A percentile compares a stretch with the other conserved stretches of the same genome.
phyloP scores from a whole-genome alignment of 352 stramenopile genomes.

The Pythium utonaiense region DNA sequence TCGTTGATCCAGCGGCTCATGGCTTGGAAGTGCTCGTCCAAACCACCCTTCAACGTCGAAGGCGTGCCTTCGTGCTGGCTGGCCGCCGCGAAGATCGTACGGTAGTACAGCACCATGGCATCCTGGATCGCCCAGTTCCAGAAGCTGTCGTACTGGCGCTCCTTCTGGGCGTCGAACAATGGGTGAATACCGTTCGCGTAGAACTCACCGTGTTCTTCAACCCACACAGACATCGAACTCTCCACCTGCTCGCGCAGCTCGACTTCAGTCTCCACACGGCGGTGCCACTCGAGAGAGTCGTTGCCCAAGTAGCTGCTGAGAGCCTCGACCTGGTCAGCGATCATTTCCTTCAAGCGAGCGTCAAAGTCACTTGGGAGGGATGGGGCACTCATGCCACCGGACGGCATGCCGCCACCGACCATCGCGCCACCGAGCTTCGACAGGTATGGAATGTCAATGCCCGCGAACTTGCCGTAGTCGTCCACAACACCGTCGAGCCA shows the following conservation, averaged over 20 bases:
- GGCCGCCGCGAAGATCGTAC: slow-evolving; percentile 21
- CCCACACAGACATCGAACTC: slow-evolving; percentile 25
- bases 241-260: slow-evolving; percentile 37
- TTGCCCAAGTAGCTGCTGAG: slow-evolving; percentile 31
- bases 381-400: slow-evolving; percentile 14
- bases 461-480: slow-evolving; percentile 57
- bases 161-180: slow-evolving; percentile 41
- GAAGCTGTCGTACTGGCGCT: slow-evolving; percentile 46
- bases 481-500: slow-evolving; percentile 80
- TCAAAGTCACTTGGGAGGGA: slow-evolving; percentile 29
- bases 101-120: slow-evolving; percentile 38
- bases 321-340: slow-evolving; percentile 31
- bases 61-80: slow-evolving; percentile 1
- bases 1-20: slow-evolving; percentile 47
- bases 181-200: slow-evolving; percentile 40
- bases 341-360: slow-evolving; percentile 30
- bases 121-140: slow-evolving; percentile 65
- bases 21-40: slow-evolving; percentile 33
- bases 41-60: slow-evolving; percentile 9
- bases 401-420: slow-evolving; percentile 14
- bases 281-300: slow-evolving; percentile 30
- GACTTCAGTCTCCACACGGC: slow-evolving; percentile 27
- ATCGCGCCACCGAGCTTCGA: slow-evolving; percentile 28
- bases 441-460: slow-evolving; percentile 39
- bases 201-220: slow-evolving; percentile 38